Evolutionary conservation across 441 rosid species (phyloP).

Genomic region (Erysimum cheiri): DNA sequence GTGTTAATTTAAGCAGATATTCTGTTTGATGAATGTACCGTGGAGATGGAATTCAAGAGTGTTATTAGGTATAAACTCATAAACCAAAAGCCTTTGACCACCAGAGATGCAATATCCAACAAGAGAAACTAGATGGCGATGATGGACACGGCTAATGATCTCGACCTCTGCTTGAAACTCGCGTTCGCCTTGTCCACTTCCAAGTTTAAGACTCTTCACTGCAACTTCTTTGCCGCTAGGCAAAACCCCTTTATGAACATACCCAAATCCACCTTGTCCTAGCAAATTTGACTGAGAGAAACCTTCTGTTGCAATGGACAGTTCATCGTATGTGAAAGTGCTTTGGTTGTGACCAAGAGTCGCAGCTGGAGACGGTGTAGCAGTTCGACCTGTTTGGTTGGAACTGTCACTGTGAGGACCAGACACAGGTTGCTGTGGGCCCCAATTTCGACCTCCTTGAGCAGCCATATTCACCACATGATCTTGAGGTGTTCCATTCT

Average conservation of each 20-base stretch:
- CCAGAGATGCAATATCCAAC: slow-evolving; percentile 77
- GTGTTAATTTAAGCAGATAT: neutral
- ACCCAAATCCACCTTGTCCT: slow-evolving; percentile 96
- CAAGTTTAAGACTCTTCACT: slow-evolving; percentile 77
- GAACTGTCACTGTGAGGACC: slow-evolving; percentile 49
- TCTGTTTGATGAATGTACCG: slow-evolving; percentile 48
- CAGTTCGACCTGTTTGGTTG: slow-evolving; percentile 44
- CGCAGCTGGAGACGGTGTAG: slow-evolving; percentile 56
- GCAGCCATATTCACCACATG: slow-evolving; percentile 44
- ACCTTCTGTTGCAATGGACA: slow-evolving; percentile 68
- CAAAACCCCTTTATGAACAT: slow-evolving; percentile 79
- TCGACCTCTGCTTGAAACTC: slow-evolving; percentile 92
- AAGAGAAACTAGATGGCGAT: slow-evolving; percentile 86
- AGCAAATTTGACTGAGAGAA: slow-evolving; percentile 66
- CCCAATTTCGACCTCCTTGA: slow-evolving; percentile 53
- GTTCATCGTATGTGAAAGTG: slow-evolving; percentile 72
- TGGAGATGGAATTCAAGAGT: slow-evolving; percentile 85
- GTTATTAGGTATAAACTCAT: slow-evolving; percentile 80
- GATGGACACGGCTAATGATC: slow-evolving; percentile 90
- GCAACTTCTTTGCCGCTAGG: slow-evolving; percentile 84
- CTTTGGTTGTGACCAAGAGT: slow-evolving; percentile 67
- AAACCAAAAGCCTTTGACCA: slow-evolving; percentile 65
- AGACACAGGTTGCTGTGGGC: slow-evolving; percentile 34
- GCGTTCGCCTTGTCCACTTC: slow-evolving; percentile 74
- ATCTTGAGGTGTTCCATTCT: slow-evolving; percentile 38